Evolutionary conservation across 208 protist genomes (phyloP).

Genomic region (Trichomonas vaginalis): DNA sequence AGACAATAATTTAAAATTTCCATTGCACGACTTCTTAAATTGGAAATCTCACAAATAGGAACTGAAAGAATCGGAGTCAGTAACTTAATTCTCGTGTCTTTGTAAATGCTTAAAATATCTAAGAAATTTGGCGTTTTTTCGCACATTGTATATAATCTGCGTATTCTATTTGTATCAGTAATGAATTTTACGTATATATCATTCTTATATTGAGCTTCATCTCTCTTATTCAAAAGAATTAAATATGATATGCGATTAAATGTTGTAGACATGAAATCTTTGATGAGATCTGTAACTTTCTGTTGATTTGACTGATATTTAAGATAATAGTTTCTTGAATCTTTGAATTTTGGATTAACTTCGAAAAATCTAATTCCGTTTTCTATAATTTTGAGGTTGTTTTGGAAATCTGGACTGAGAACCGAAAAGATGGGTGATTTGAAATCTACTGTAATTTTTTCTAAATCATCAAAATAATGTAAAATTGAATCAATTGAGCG

Average conservation of each 20-base stretch:
- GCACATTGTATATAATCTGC: background rate
- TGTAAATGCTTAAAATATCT: background rate
- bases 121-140: background rate
- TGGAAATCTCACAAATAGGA: background rate
- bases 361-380: background rate
- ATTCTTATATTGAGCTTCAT: background rate
- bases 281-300: background rate
- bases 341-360: background rate
- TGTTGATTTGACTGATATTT: background rate
- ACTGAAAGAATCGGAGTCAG: background rate
- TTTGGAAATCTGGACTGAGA: background rate
- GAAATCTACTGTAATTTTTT: slow-evolving; percentile 7
- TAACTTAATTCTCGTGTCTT: background rate
- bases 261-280: background rate
- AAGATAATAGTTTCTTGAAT: background rate
- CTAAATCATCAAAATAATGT: slow-evolving; percentile 12
- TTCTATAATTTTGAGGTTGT: background rate
- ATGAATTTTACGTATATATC: slow-evolving; percentile 7
- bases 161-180: background rate
- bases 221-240: background rate
- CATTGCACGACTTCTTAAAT: background rate
- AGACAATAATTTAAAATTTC: background rate
- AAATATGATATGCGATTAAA: background rate
- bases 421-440: background rate
- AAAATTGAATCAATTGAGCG: background rate